Conservation (phyloP, 805 yeast genomes). For the Yarrowia bubula region DNA sequence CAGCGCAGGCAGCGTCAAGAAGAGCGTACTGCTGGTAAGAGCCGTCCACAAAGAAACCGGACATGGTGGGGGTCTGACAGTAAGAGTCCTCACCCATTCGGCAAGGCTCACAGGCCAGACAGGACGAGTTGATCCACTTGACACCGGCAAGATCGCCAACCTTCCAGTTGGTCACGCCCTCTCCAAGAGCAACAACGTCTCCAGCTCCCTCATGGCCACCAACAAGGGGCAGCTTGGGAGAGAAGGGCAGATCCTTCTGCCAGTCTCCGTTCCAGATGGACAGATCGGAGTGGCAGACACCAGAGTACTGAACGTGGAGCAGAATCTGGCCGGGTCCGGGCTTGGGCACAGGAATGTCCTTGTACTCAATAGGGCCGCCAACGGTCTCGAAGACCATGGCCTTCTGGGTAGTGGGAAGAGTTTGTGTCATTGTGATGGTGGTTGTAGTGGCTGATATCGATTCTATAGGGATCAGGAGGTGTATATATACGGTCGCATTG, state of each 20-base stretch:
- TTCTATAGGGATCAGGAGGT: background rate
- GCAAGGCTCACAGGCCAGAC: slow-evolving; percentile 76
- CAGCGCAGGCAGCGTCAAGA: slow-evolving; percentile 85
- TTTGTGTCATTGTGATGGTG: background rate
- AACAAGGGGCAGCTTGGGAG: slow-evolving; percentile 68
- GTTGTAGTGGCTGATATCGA: background rate
- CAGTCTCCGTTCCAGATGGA: slow-evolving; percentile 95
- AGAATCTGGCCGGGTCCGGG: slow-evolving; percentile 78
- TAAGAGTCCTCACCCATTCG: slow-evolving; percentile 62
- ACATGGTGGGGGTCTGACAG: slow-evolving; percentile 65
- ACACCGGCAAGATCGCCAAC: slow-evolving; percentile 80
- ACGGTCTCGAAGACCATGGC: slow-evolving; percentile 65
- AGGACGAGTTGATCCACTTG: slow-evolving; percentile 80
- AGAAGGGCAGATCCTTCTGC: slow-evolving; percentile 91
- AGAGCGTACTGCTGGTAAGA: slow-evolving; percentile 88
- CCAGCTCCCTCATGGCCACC: slow-evolving; percentile 95
- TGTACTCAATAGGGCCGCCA: slow-evolving; percentile 62
- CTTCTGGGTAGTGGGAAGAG: slow-evolving; percentile 65
- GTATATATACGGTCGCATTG: background rate
- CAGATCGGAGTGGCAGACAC: slow-evolving; percentile 91
- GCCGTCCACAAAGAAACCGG: slow-evolving; percentile 88
- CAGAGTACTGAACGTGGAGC: slow-evolving; percentile 79
- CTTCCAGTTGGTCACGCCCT: slow-evolving; percentile 64
- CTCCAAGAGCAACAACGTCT: slow-evolving; percentile 73
- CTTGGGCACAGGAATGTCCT: slow-evolving; percentile 74